phyloP scores from a whole-genome alignment of 371 early-diverging fungal genomes.

The Ordospora pajunii region DNA sequence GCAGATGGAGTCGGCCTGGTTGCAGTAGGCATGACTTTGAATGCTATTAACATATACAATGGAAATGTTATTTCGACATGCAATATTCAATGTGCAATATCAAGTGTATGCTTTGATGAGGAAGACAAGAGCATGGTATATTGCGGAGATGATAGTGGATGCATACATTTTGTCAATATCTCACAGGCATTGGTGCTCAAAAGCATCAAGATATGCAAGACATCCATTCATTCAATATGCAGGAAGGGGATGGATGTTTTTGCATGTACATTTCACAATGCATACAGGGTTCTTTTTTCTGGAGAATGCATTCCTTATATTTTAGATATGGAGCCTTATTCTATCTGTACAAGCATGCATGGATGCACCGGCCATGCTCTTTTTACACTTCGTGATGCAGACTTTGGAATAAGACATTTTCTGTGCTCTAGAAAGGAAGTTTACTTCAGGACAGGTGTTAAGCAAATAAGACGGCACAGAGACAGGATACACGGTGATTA shows the following conservation, averaged over 20 bases:
- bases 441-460: background rate
- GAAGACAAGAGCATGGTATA: constrained; percentile 27
- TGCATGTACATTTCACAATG: constrained; percentile 9
- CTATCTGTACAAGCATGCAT: constrained; percentile 37
- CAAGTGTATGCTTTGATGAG: constrained; percentile 10
- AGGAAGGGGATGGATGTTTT: background rate
- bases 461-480: constrained; percentile 8
- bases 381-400: background rate
- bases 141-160: constrained; percentile 35
- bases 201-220: constrained; percentile 6
- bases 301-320: background rate
- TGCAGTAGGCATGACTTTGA: constrained; percentile 4
- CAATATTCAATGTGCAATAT: constrained; percentile 1
- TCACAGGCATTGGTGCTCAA: background rate
- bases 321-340: background rate
- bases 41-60: constrained; percentile 32
- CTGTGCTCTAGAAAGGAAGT: background rate
- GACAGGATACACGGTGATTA: constrained; percentile 13
- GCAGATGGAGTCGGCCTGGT: constrained; percentile 29
- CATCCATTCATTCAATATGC: constrained; percentile 18
- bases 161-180: constrained; percentile 10
- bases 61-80: background rate
- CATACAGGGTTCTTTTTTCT: constrained; percentile 5
- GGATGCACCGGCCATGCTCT: background rate
- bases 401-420: constrained; percentile 3